These are phyloP conservation scores for Macrocybe gigantea DNA, from an alignment of 768 basidiomycete species.

Conservation along the genomic window DNA sequence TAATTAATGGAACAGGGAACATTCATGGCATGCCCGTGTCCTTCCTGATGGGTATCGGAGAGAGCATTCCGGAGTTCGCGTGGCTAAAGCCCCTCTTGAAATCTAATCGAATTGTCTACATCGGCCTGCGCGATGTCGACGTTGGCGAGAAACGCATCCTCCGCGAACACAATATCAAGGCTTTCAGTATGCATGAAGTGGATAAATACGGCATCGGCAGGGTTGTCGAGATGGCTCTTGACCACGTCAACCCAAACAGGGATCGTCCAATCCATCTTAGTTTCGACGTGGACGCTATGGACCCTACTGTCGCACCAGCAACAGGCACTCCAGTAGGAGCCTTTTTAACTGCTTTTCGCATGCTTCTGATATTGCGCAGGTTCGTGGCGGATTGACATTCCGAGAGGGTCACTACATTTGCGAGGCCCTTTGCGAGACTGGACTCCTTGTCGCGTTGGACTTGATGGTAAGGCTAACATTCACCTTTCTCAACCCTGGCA, in stretches of 20 bases:
- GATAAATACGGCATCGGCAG: constrained; percentile 89
- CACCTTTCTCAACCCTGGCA: not conserved
- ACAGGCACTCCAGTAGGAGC: constrained; percentile 80
- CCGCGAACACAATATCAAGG: constrained; percentile 73
- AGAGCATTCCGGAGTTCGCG: constrained; percentile 34
- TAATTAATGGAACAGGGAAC: constrained; percentile 51
- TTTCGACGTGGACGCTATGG: constrained; percentile 94
- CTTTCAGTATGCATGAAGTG: constrained; percentile 90
- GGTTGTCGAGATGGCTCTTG: constrained; percentile 94
- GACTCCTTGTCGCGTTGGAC: constrained; percentile 86
- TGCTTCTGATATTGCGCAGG: constrained; percentile 31
- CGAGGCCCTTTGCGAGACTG: constrained; percentile 89
- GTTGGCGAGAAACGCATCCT: constrained; percentile 83
- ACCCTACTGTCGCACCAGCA: constrained; percentile 93
- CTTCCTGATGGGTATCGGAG: constrained; percentile 70
- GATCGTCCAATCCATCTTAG: constrained; percentile 88
- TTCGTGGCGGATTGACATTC: constrained; percentile 93
- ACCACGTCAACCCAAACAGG: constrained; percentile 84
- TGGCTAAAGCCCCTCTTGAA: constrained; percentile 61
- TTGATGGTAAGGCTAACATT: constrained; percentile 64
- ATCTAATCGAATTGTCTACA: constrained; percentile 85
- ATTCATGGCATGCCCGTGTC: constrained; percentile 98
- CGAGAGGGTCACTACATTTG: constrained; percentile 98
- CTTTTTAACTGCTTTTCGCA: not conserved
- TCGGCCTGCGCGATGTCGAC: constrained; percentile 93